Conservation (phyloP, 2,329 filamentous ascomycete species). For the Arthrobotrys megalospora region DNA sequence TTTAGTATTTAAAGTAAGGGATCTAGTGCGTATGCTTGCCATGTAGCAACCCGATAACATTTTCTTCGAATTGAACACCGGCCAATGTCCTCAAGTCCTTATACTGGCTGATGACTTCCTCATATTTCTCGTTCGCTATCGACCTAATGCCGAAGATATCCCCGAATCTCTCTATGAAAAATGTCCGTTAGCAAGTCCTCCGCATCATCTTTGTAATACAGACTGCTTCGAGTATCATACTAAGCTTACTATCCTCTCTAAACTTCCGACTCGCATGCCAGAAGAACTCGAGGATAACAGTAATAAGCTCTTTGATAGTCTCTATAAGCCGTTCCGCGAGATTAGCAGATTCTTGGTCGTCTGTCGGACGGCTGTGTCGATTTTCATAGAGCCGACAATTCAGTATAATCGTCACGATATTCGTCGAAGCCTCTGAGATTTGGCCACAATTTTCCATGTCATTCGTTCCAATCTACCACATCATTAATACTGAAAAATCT, state of each 20-base stretch:
- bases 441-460: constrained; percentile 51
- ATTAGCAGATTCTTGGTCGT: constrained; percentile 8
- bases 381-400: constrained; percentile 56
- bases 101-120: constrained; percentile 39
- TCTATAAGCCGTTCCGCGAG: constrained; percentile 29
- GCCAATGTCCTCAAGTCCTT: constrained; percentile 34
- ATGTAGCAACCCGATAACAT: constrained; percentile 39
- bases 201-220: neutral
- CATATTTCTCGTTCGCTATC: constrained; percentile 49
- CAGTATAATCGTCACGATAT: constrained; percentile 44
- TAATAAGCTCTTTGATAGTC: constrained; percentile 40
- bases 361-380: constrained; percentile 8
- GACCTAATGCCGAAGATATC: constrained; percentile 41
- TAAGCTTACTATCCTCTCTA: constrained; percentile 41
- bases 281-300: constrained; percentile 47
- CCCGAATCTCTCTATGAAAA: constrained; percentile 38
- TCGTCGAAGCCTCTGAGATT: constrained; percentile 48
- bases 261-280: constrained; percentile 50
- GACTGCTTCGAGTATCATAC: constrained; percentile 13
- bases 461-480: constrained; percentile 35
- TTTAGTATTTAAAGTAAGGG: neutral
- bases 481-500: neutral
- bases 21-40: constrained; percentile 7
- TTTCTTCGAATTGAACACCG: constrained; percentile 42
- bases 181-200: neutral